Base-by-base conservation (phyloP, 441 rosid species). In the Hura crepitans region DNA sequence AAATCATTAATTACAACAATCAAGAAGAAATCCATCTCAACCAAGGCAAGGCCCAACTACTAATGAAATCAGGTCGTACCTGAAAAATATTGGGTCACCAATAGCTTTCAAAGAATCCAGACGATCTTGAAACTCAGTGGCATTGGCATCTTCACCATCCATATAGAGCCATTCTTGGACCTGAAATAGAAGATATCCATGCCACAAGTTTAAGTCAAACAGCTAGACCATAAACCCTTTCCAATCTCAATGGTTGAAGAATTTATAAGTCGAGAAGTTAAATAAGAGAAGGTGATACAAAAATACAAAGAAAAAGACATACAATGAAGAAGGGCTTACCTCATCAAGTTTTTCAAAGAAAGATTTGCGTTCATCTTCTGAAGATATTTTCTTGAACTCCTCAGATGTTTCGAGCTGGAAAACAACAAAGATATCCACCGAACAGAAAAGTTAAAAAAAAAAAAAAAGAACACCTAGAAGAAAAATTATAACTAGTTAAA, bases 131-230 rank as follows among this genome's bases (percentile, higher is more conserved):
- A 89, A 96, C 87, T 88, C 87, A 20, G 80, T 69, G 30, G 96
- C 98, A 45, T 84, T 78, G 58, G 96, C 96, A 84, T 96, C 98
- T 67, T 89, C 99, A 12, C 98, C 99, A 31, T 96, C 99, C 72
- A 85, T 91, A 72, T 96, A 96, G 37, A 96, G 85, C 99, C 99
- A 96, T 20, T 96, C 98, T 85, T 96, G 97, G 72, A 82, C 97
- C 99, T 91, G 82, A 76, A 60, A 78, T 37, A 74, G 49, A 74
- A 30, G 23, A 74, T 60, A 33, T 13, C 33, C 12, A 42, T 11
- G 14, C 33, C 69, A 50, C 69, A 54, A 30, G 57, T 55, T 67
- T 12, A 49, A 28, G 50, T 28, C 18, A 46, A 56, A 28, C 8
- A 69, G 71, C 37, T 25, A 51, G 18, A n/a, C 35, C 39, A 58